phyloP scores from a whole-genome alignment of 1,284 basidiomycete species.

The Melanopsichium pennsylvanicum region DNA sequence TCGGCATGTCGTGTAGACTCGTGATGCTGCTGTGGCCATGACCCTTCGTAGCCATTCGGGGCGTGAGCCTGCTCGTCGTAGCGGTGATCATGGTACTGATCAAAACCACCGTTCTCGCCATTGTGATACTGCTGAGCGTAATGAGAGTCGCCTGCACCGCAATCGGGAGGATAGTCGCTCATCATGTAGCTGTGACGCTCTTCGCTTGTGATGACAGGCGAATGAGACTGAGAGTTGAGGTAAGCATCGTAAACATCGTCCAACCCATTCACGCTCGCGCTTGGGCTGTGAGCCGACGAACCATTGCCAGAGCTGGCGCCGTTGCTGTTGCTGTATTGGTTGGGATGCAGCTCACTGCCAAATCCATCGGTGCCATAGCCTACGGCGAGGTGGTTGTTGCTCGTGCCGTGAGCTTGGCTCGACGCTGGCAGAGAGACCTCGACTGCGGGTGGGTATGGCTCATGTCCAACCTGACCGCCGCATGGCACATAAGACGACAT shows the following conservation, averaged over 20 bases:
- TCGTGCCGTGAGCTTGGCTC: conserved; percentile 3
- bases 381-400: conserved; percentile 12
- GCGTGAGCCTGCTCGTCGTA: neutral
- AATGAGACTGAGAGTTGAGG: conserved; percentile 25
- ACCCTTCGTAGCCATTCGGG: conserved; percentile 6
- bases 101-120: neutral
- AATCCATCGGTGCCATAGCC: conserved; percentile 39
- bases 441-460: conserved; percentile 5
- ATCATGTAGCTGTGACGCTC: conserved; percentile 45
- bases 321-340: conserved; percentile 24
- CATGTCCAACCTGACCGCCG: conserved; percentile 5
- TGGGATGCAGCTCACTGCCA: conserved; percentile 27
- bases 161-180: conserved; percentile 25
- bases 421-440: conserved; percentile 19
- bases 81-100: conserved; percentile 1
- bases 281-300: conserved; percentile 19
- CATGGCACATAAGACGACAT: conserved; percentile 37
- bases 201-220: conserved; percentile 24
- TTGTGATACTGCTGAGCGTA: conserved; percentile 1
- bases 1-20: neutral
- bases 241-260: conserved; percentile 51
- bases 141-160: conserved; percentile 1
- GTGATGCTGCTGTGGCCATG: conserved; percentile 8
- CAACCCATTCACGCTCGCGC: conserved; percentile 15
- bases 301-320: conserved; percentile 16